Evolutionary conservation across 805 yeast genomes (phyloP).

Genomic region (Debaryomyces prosopidis): DNA sequence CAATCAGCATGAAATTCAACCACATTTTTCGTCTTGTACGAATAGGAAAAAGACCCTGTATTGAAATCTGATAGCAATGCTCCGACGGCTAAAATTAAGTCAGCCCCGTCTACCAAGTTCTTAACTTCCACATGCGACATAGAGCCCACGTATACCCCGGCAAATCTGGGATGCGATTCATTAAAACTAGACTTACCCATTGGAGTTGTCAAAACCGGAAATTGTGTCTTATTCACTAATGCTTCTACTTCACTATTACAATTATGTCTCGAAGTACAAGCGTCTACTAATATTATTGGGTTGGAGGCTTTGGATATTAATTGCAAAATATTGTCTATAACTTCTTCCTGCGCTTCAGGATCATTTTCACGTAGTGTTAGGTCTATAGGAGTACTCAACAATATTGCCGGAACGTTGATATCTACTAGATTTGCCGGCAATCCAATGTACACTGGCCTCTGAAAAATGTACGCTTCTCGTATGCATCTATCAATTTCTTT

Average conservation of each 20-base stretch:
- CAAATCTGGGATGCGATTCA: slow-evolving; percentile 71
- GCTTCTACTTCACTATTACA: slow-evolving; percentile 62
- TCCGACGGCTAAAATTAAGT: slow-evolving; percentile 76
- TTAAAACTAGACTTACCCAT: slow-evolving; percentile 85
- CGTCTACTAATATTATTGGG: slow-evolving; percentile 81
- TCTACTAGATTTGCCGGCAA: slow-evolving; percentile 82
- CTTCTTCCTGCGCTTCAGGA: slow-evolving; percentile 39
- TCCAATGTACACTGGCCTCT: slow-evolving; percentile 82
- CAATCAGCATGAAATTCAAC: slow-evolving; percentile 79
- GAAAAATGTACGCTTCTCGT: slow-evolving; percentile 66
- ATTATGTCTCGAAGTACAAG: slow-evolving; percentile 80
- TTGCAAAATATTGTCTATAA: slow-evolving; percentile 40
- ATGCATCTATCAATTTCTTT: slow-evolving; percentile 72
- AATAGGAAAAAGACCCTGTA: slow-evolving; percentile 83
- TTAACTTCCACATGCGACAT: slow-evolving; percentile 72
- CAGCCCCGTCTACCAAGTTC: slow-evolving; percentile 71
- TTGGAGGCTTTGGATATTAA: slow-evolving; percentile 59
- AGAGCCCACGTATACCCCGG: slow-evolving; percentile 87
- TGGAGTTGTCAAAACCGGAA: slow-evolving; percentile 84
- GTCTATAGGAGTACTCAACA: slow-evolving; percentile 66
- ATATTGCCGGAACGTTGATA: slow-evolving; percentile 53
- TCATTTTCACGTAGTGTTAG: slow-evolving; percentile 44
- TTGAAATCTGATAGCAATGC: slow-evolving; percentile 85
- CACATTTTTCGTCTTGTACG: slow-evolving; percentile 71
- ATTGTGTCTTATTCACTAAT: slow-evolving; percentile 66